These are phyloP conservation scores for Ustilago vetiveriae DNA, from an alignment of 1,284 basidiomycete genomes.

Conservation along the genomic window DNA sequence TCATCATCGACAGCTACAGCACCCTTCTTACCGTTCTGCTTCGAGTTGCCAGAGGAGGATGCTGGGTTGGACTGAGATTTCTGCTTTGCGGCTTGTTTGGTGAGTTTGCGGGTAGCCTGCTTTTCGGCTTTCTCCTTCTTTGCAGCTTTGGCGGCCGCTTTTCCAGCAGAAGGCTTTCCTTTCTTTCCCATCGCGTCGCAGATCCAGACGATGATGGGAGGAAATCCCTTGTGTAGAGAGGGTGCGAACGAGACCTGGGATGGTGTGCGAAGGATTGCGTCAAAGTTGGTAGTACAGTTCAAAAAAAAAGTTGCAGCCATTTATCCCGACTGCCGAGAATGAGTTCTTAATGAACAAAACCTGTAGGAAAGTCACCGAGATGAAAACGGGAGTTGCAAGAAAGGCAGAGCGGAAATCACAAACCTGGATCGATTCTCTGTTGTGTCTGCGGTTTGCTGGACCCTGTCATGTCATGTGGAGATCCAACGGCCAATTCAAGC, in stretches of 20 bases:
- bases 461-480: no score
- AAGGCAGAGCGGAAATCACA: no score
- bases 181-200: constrained; percentile 60
- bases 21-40: constrained; percentile 50
- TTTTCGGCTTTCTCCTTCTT: constrained; percentile 66
- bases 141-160: constrained; percentile 63
- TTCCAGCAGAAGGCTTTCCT: constrained; percentile 57
- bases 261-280: no score
- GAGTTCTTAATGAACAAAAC: no score
- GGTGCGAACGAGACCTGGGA: no score
- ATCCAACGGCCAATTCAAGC: no score
- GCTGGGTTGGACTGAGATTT: constrained; percentile 19
- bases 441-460: no score
- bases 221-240: no score
- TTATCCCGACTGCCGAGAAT: constrained; percentile 16
- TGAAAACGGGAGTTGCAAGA: no score
- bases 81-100: constrained; percentile 51
- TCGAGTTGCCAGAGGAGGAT: constrained; percentile 7
- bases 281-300: no score
- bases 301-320: constrained; percentile 10
- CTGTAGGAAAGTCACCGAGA: no score
- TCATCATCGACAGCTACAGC: constrained; percentile 45
- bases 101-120: constrained; percentile 58
- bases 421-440: no score
- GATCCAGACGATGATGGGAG: not conserved